A percentile compares a stretch with the other conserved stretches of the same genome.
Evolutionary conservation across 169 alveolate species (phyloP).

Genomic region (Eimeria necatrix): DNA sequence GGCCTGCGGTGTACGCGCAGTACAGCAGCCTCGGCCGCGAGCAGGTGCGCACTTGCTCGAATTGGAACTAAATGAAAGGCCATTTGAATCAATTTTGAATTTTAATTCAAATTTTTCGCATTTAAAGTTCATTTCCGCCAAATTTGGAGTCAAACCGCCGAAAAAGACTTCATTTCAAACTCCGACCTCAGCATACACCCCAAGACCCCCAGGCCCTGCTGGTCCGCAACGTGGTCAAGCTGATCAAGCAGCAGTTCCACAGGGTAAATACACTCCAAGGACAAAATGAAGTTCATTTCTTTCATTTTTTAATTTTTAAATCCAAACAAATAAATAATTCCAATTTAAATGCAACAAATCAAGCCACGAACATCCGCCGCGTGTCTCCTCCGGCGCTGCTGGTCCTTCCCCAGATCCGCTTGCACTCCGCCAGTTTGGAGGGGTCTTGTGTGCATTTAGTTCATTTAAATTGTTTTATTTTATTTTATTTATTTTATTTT

Average conservation of each 20-base stretch:
- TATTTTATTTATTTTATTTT: no score
- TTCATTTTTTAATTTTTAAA: no score
- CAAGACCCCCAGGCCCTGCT: neutral
- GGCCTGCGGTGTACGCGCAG: conserved; percentile 37
- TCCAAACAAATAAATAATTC: no score
- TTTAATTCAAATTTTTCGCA: neutral
- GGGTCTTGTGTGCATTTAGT: neutral
- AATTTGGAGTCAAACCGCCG: neutral
- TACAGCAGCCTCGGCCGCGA: neutral
- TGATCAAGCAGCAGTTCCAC: conserved; percentile 78
- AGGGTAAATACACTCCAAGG: conserved; percentile 21
- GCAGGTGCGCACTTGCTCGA: neutral
- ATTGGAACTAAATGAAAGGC: neutral
- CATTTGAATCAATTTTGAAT: neutral
- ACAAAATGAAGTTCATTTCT: no score
- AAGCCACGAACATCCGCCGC: no score
- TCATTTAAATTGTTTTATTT: no score
- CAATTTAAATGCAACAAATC: no score
- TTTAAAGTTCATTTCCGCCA: no score
- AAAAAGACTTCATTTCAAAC: neutral
- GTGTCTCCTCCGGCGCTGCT: no score
- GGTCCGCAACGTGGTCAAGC: neutral
- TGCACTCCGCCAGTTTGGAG: no score
- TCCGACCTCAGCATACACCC: neutral
- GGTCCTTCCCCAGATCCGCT: no score